Base-by-base conservation (phyloP, 148 eudicot species). In the Dysphania ambrosioides region DNA sequence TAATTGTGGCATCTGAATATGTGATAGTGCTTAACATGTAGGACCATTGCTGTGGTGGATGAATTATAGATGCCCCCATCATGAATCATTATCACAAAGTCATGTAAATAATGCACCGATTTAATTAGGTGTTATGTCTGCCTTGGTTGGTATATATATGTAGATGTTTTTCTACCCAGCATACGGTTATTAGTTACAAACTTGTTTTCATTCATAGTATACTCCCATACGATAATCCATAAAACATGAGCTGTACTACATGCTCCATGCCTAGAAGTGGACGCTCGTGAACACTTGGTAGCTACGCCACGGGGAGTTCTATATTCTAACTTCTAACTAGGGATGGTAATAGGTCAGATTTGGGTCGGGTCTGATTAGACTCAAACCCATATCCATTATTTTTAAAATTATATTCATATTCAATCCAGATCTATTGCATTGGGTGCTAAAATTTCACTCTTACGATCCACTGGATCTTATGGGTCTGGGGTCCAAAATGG, bases 111-210 rank as follows among this genome's bases (percentile, higher is more conserved):
- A 63, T 63, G 40, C 67, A 34, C 67, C 67, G 42, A 63, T 63
- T 19, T 19, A 63, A 63, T 32, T 63, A 63, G 67, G 67, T 63
- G 67, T 63, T 63, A 63, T 63, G 41, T 63, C 67, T 63, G 67
- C 19, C 41, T 19, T 58, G 62, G 32, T 34, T 63, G 67, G 67
- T 63, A 63, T 16, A 13, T 16, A 13, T 47, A 47, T 34, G 36
- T 63, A 27, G 67, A 63, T 32, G 41, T 63, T 63, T n/a, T 34
- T 63, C 26, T 63, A 7, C 67, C 35, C 67, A 34, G 8, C 42
- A 63, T 34, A 63, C 67, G 42, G 13, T 63, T 32, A 5, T 34
- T 18, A 47, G 53, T 16, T 21, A 55, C 2, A 5, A 21, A 55
- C 59, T 58, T 24, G 53, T 47, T 47, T 47, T 16, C 35, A 60